Percentiles rank a stretch among this genome's conserved stretches.
These are phyloP conservation scores for Achaetomium macrosporum DNA, from an alignment of 2,329 filamentous ascomycete genomes.

Conservation along the genomic window DNA sequence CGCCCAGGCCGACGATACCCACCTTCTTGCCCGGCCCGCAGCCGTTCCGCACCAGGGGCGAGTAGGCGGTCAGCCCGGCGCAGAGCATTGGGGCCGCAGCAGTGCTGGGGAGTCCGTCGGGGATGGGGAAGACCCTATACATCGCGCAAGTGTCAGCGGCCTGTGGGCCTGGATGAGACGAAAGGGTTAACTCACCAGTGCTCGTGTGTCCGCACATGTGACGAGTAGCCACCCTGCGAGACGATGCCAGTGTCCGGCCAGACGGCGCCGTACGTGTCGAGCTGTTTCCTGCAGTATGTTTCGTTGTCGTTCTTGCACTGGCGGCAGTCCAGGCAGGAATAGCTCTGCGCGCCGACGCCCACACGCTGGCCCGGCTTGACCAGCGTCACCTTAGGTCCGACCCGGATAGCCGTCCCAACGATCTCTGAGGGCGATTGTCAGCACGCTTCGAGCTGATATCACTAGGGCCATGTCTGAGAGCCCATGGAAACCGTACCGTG, in stretches of 20 bases:
- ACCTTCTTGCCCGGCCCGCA: constrained; percentile 74
- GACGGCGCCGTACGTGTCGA: constrained; percentile 54
- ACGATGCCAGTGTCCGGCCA: constrained; percentile 46
- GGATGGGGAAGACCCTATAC: constrained; percentile 62
- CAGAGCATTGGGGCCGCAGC: constrained; percentile 77
- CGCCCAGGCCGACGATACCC: constrained; percentile 66
- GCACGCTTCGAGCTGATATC: not conserved
- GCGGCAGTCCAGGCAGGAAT: constrained; percentile 58
- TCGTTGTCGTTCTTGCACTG: constrained; percentile 62
- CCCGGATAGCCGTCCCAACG: constrained; percentile 60
- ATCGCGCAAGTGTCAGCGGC: not conserved
- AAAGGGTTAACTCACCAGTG: constrained; percentile 47
- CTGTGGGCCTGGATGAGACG: not conserved
- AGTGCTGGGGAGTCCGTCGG: constrained; percentile 57
- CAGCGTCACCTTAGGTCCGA: constrained; percentile 57
- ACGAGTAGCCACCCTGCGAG: constrained; percentile 51
- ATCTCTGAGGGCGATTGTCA: constrained; percentile 45
- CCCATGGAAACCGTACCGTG: constrained; percentile 43
- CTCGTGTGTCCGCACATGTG: constrained; percentile 52
- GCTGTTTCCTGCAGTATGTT: constrained; percentile 59
- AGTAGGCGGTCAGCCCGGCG: constrained; percentile 75
- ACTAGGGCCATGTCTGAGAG: not conserved
- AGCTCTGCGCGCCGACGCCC: constrained; percentile 63
- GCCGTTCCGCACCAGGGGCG: constrained; percentile 69
- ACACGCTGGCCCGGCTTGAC: constrained; percentile 59